phyloP scores from a whole-genome alignment of 2,329 filamentous ascomycete genomes.

The Corynespora cassiicola region DNA sequence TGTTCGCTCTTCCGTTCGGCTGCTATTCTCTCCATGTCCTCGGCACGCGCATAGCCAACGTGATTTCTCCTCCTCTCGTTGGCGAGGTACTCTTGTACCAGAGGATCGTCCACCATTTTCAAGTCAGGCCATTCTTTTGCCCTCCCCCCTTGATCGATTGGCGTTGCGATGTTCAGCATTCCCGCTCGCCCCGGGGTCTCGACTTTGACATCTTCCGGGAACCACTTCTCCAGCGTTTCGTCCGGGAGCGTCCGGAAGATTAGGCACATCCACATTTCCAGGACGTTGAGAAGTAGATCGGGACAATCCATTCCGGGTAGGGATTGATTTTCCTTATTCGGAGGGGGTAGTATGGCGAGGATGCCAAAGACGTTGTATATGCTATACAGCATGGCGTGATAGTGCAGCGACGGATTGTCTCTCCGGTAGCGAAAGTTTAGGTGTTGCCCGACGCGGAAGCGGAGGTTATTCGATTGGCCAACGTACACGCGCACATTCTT shows the following conservation, averaged over 20 bases:
- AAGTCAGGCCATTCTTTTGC: constrained; percentile 30
- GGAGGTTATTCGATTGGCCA: constrained; percentile 37
- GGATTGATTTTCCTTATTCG: constrained; percentile 12
- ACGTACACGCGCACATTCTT: constrained; percentile 34
- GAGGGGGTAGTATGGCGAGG: constrained; percentile 23
- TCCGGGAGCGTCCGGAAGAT: constrained; percentile 33
- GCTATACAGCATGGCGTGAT: constrained; percentile 36
- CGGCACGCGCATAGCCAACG: neutral
- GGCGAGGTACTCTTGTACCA: constrained; percentile 28
- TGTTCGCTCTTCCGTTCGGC: too few species aligned
- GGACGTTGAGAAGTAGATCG: constrained; percentile 34
- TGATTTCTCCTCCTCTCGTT: constrained; percentile 6
- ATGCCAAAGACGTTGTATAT: constrained; percentile 35
- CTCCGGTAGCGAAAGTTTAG: constrained; percentile 42
- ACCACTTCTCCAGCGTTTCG: constrained; percentile 26
- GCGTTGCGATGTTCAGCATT: constrained; percentile 38
- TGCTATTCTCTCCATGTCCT: too few species aligned
- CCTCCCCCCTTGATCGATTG: constrained; percentile 34
- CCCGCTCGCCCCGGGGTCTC: constrained; percentile 27
- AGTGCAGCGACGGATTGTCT: constrained; percentile 42
- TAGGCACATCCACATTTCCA: constrained; percentile 46
- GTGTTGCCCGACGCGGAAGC: constrained; percentile 35
- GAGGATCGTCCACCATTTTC: constrained; percentile 22
- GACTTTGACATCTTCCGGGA: constrained; percentile 15
- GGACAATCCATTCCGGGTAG: constrained; percentile 34